Evolutionary conservation across 805 yeast genomes (phyloP).

Genomic region (Candida lessepsii): DNA sequence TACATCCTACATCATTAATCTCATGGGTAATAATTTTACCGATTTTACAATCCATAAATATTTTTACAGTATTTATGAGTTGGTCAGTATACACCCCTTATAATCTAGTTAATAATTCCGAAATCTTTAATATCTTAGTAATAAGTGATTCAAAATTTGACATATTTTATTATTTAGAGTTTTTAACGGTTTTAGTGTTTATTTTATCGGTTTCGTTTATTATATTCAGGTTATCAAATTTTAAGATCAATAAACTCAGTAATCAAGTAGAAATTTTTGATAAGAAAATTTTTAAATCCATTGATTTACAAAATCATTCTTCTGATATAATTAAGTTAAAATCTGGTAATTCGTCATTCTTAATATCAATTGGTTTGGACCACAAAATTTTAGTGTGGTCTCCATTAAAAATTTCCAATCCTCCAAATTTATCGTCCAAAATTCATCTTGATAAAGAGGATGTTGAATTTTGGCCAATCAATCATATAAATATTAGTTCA

Average conservation of each 20-base stretch:
- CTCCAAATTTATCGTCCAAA: conserved; percentile 34
- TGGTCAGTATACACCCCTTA: conserved; percentile 25
- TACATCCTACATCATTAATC: conserved; percentile 36
- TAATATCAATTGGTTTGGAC: conserved; percentile 72
- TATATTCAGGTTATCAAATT: conserved; percentile 20
- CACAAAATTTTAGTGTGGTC: conserved; percentile 74
- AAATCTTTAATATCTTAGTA: neutral
- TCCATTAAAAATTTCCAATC: conserved; percentile 40
- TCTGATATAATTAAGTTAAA: conserved; percentile 61
- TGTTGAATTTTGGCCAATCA: conserved; percentile 58
- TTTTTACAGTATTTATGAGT: conserved; percentile 19
- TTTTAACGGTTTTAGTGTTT: conserved; percentile 49
- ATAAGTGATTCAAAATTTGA: conserved; percentile 21
- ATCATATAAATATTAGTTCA: conserved; percentile 54
- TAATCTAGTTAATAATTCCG: conserved; percentile 10
- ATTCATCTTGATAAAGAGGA: conserved; percentile 8
- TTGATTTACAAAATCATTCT: conserved; percentile 43
- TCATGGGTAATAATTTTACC: conserved; percentile 30
- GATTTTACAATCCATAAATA: conserved; percentile 14
- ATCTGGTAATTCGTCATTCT: conserved; percentile 63
- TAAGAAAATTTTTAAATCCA: conserved; percentile 26
- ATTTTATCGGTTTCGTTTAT: conserved; percentile 41
- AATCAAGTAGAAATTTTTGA: conserved; percentile 18
- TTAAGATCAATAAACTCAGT: conserved; percentile 11
- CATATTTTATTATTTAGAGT: conserved; percentile 54